These are phyloP conservation scores for Eimeria necatrix DNA, from an alignment of 169 alveolate genomes.

Conservation along the genomic window DNA sequence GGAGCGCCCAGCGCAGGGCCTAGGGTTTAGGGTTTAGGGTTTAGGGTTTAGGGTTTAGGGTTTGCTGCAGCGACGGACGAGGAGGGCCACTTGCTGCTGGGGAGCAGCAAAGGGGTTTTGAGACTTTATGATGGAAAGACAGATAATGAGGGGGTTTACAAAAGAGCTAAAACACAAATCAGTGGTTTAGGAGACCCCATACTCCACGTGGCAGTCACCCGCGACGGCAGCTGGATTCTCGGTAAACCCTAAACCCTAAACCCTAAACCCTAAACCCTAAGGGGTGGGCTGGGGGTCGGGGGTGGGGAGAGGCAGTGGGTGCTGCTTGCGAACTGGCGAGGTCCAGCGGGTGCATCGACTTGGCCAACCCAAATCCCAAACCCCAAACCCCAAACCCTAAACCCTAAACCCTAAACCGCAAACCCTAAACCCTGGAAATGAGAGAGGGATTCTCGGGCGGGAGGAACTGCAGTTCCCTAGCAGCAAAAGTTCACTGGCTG, in stretches of 20 bases:
- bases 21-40: neutral
- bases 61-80: conserved; percentile 81
- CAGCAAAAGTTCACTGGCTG: too few species aligned
- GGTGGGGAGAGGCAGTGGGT: too few species aligned
- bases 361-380: too few species aligned
- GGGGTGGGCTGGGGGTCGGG: too few species aligned
- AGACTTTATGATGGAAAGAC: conserved; percentile 87
- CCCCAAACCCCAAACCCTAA: too few species aligned
- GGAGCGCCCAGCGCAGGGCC: neutral
- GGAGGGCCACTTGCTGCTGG: conserved; percentile 84
- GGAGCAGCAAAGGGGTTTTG: conserved; percentile 84
- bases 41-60: conserved; percentile 40
- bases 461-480: too few species aligned
- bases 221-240: conserved; percentile 90
- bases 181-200: conserved; percentile 83
- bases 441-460: too few species aligned
- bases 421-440: too few species aligned
- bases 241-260: conserved; percentile 56
- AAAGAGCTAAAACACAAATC: conserved; percentile 84
- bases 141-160: conserved; percentile 83
- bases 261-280: conserved; percentile 19
- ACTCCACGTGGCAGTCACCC: conserved; percentile 84
- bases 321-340: too few species aligned
- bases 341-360: too few species aligned
- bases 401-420: too few species aligned